Conservation (phyloP, 2,329 filamentous ascomycete species). For the Botrytis paeoniae region DNA sequence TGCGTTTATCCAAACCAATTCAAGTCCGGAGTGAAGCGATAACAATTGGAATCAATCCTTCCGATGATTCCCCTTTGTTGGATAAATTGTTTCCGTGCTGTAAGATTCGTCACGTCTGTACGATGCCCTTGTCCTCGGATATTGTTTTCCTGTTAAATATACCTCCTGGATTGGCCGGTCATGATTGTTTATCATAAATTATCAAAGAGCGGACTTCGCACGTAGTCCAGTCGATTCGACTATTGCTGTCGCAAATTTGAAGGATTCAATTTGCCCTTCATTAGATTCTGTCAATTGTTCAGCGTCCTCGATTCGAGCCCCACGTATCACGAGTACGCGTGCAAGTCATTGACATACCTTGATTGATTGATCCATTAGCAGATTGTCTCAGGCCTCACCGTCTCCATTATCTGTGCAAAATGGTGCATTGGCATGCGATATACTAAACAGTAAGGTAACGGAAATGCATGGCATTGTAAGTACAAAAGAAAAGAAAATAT, state of each 20-base stretch:
- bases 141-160: neutral
- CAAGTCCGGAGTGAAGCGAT: neutral
- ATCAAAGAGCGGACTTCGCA: too few species aligned
- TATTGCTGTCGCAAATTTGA: conserved; percentile 5
- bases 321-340: neutral
- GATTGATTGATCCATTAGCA: conserved; percentile 1
- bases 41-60: neutral
- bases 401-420: conserved; percentile 9
- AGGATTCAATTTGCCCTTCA: conserved; percentile 15
- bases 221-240: neutral
- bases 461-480: conserved; percentile 10
- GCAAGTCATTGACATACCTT: conserved; percentile 3
- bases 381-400: conserved; percentile 7
- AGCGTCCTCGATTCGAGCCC: neutral
- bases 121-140: neutral
- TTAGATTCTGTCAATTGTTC: neutral
- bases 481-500: neutral
- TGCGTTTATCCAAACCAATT: conserved; percentile 12
- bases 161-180: neutral
- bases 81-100: conserved; percentile 6
- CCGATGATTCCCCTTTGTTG: neutral
- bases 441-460: conserved; percentile 2
- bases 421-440: neutral
- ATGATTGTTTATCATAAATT: neutral
- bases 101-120: neutral